Base-by-base conservation (phyloP, 176 grass and related monocot species). In the Oryza coarctata region DNA sequence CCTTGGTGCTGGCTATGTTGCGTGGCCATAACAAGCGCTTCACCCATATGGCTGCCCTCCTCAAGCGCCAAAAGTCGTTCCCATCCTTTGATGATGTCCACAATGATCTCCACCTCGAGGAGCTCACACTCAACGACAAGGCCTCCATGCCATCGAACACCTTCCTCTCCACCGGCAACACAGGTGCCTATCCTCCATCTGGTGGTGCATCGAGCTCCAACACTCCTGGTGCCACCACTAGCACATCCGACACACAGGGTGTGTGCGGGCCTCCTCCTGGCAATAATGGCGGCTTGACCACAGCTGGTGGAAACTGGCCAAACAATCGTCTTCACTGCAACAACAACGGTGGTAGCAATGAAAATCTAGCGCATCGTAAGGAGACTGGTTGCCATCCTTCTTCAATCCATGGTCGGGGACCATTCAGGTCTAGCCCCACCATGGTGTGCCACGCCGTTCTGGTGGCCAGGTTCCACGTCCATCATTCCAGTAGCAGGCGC, bases 191-290 rank as follows among this genome's bases (percentile, higher is more conserved):
- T 33, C 32, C 2, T 0, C 6, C 22, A n/a, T n/a, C n/a, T n/a
- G n/a, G n/a, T n/a, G n/a, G n/a, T n/a, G n/a, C n/a, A n/a, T n/a
- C n/a, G 4, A 4, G 32, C 32, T 33, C 32, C 4, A 33, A 33
- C 32, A 33, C 3, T 0, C 4, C 66, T 9, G 3, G 66, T 35
- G 18, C 17, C 1, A 2, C 34, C 3, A 8, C 2, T 12, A 29
- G 28, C 5, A 0, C 0, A 1, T 0, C 5, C 2, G 0, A 1
- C 13, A 0, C 32, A 68, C n/a, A n/a, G n/a, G n/a, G n/a, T n/a
- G 33, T 18, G 1, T 1, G 9, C 65, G 5, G 2, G 18, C 7
- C 9, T 3, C 1, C n/a, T n/a, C 9, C 7, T 4, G 22, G 34
- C 33, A 34, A 35, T 8, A 38, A 23, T 14, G 9, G 11, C 10